Conservation (phyloP, 371 early-diverging fungal species). For the Circinella minor region DNA sequence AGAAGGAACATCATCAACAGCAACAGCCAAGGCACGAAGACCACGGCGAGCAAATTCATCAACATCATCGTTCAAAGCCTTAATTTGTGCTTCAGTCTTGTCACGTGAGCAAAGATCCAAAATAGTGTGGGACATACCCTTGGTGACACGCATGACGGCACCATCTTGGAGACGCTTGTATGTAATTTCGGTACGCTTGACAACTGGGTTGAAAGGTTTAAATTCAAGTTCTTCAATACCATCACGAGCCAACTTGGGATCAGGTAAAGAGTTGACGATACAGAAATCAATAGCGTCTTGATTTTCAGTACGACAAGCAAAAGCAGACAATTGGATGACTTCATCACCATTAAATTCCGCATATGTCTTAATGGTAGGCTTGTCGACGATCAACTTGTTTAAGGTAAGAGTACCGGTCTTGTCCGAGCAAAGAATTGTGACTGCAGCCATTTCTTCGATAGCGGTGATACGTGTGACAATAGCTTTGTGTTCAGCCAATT, state of each 20-base stretch:
- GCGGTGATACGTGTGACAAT: constrained; percentile 89
- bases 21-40: constrained; percentile 84
- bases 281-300: constrained; percentile 82
- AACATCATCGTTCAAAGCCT: constrained; percentile 67
- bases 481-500: constrained; percentile 92
- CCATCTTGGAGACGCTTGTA: constrained; percentile 66
- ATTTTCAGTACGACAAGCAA: constrained; percentile 73
- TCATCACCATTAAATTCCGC: constrained; percentile 59
- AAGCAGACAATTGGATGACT: constrained; percentile 67
- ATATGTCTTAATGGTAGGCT: constrained; percentile 67
- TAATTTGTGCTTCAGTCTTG: constrained; percentile 64
- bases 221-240: constrained; percentile 76
- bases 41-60: constrained; percentile 82
- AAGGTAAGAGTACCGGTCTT: constrained; percentile 97
- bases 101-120: constrained; percentile 72
- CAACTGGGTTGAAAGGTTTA: constrained; percentile 88
- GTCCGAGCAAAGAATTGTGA: constrained; percentile 93
- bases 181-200: constrained; percentile 87
- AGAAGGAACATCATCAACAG: constrained; percentile 66
- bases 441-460: constrained; percentile 93
- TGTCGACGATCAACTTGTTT: constrained; percentile 85
- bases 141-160: constrained; percentile 69
- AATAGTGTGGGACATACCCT: constrained; percentile 80
- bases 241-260: constrained; percentile 62
- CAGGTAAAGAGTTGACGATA: constrained; percentile 69